A percentile compares a stretch with the other conserved stretches of the same genome.
These are phyloP conservation scores for Annulohypoxylon moriforme DNA, from an alignment of 495 filamentous ascomycete species.

Conservation along the genomic window DNA sequence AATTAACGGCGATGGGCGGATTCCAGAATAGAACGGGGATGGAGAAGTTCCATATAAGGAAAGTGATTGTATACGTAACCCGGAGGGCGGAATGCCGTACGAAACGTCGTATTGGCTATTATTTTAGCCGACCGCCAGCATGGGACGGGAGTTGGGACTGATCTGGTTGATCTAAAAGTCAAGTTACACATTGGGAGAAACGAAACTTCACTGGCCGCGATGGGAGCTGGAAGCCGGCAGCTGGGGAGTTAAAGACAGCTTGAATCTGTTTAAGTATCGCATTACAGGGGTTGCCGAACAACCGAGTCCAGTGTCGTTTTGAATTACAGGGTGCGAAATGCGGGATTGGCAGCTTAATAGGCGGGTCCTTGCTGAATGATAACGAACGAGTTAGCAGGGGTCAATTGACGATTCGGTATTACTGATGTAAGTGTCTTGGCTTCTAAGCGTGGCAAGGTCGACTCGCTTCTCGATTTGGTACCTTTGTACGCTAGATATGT, in stretches of 20 bases:
- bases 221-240: not conserved
- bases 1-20: slow-evolving; percentile 12
- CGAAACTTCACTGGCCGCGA: slow-evolving; percentile 1
- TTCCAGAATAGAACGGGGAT: slow-evolving; percentile 11
- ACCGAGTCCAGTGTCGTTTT: slow-evolving; percentile 15
- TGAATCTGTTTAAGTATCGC: slow-evolving; percentile 18
- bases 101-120: slow-evolving; percentile 17
- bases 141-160: slow-evolving; percentile 39
- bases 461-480: not conserved
- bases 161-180: slow-evolving; percentile 26
- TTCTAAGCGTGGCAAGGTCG: not conserved
- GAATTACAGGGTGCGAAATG: slow-evolving; percentile 20
- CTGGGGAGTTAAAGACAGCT: slow-evolving; percentile 9
- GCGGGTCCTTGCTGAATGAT: not conserved
- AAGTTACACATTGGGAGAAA: slow-evolving; percentile 5
- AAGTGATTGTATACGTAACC: slow-evolving; percentile 13
- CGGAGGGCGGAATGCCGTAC: slow-evolving; percentile 26
- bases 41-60: slow-evolving; percentile 7
- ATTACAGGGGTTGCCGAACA: slow-evolving; percentile 30
- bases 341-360: slow-evolving; percentile 25
- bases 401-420: not conserved
- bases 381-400: not conserved
- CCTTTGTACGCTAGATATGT: not conserved
- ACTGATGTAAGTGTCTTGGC: slow-evolving; percentile 1
- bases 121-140: slow-evolving; percentile 43